Conservation (phyloP, 1,284 basidiomycete genomes). For the Ganoderma lingzhi region DNA sequence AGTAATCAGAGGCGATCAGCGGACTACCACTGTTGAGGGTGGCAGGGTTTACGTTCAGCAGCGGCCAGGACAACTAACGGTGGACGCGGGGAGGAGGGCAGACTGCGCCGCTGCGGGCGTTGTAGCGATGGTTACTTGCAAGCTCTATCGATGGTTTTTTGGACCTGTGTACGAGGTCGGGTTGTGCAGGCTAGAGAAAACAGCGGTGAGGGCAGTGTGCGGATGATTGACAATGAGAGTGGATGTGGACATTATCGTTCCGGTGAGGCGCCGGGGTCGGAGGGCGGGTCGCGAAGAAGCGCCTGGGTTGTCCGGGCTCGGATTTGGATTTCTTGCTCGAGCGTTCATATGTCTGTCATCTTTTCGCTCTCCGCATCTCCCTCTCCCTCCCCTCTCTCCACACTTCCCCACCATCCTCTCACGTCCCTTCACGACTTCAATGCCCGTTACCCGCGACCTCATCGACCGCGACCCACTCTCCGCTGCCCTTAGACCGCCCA, state of each 20-base stretch:
- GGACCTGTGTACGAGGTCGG: not conserved
- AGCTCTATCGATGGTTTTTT: not conserved
- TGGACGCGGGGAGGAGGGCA: not conserved
- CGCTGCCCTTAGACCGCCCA: slow-evolving; percentile 64
- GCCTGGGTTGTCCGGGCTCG: slow-evolving; percentile 12
- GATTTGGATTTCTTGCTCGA: slow-evolving; percentile 22
- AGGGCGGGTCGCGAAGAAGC: slow-evolving; percentile 14
- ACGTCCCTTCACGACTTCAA: slow-evolving; percentile 50
- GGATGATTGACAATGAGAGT: slow-evolving; percentile 5
- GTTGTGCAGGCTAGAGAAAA: not conserved
- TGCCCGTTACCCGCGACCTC: slow-evolving; percentile 52
- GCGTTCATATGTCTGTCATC: slow-evolving; percentile 36
- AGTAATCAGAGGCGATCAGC: slow-evolving; percentile 33
- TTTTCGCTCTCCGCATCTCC: slow-evolving; percentile 40
- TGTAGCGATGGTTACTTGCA: not conserved
- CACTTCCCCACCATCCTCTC: slow-evolving; percentile 18
- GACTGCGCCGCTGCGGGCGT: not conserved
- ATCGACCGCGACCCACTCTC: slow-evolving; percentile 69
- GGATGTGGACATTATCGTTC: slow-evolving; percentile 6
- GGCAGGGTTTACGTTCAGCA: slow-evolving; percentile 6
- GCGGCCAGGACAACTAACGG: slow-evolving; percentile 3
- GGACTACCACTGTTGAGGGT: slow-evolving; percentile 19
- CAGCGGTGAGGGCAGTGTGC: slow-evolving; percentile 8
- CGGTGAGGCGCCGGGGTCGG: slow-evolving; percentile 19
- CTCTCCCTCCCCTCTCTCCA: slow-evolving; percentile 24